phyloP scores from a whole-genome alignment of 2,329 filamentous ascomycete species.

The Dryadomyces quercus-mongolicae region DNA sequence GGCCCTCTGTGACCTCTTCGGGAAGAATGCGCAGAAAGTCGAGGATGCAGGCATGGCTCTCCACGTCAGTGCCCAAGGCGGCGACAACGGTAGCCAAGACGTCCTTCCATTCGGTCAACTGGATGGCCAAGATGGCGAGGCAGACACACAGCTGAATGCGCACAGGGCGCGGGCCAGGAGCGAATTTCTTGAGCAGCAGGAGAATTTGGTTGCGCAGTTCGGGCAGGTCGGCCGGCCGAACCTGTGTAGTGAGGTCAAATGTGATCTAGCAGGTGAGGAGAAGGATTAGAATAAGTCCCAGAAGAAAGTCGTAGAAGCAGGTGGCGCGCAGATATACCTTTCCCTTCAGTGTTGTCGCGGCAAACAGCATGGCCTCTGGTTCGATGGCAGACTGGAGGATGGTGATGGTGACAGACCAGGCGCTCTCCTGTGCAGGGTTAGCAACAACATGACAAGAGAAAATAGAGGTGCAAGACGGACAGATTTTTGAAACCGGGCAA shows the following conservation, averaged over 20 bases:
- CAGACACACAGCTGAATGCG: constrained; percentile 91
- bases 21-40: constrained; percentile 95
- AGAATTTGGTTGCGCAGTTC: constrained; percentile 77
- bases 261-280: constrained; percentile 54
- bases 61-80: constrained; percentile 62
- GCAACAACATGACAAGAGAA: neutral
- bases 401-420: constrained; percentile 79
- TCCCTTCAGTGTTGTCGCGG: constrained; percentile 91
- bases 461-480: constrained; percentile 36
- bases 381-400: constrained; percentile 75
- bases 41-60: constrained; percentile 75
- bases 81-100: constrained; percentile 73
- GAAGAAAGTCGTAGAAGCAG: neutral
- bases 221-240: constrained; percentile 62
- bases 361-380: constrained; percentile 83
- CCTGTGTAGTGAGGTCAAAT: constrained; percentile 80
- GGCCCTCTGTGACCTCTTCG: constrained; percentile 97
- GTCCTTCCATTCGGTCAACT: constrained; percentile 93
- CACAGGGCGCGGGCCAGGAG: constrained; percentile 70
- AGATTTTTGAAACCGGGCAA: constrained; percentile 97
- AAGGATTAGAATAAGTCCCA: neutral
- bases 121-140: constrained; percentile 85
- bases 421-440: constrained; percentile 55
- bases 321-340: constrained; percentile 64
- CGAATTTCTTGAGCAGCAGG: constrained; percentile 67